phyloP scores from a whole-genome alignment of 1,284 basidiomycete species.

The Singerocomus inundabilis region DNA sequence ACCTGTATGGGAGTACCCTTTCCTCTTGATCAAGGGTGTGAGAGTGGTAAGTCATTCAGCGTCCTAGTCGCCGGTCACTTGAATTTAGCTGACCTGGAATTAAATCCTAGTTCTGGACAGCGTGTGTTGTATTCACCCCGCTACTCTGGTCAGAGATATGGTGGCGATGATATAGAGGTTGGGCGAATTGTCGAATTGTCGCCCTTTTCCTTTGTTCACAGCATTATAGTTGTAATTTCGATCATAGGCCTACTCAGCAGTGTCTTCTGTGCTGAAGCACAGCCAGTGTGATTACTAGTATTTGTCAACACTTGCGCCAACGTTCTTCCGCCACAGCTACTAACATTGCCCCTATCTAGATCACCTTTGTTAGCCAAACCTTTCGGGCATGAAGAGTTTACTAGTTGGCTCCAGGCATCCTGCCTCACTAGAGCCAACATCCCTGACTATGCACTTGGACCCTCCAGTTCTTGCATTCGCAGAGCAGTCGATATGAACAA shows the following conservation, averaged over 20 bases:
- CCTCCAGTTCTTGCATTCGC: neutral
- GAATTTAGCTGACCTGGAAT: conserved; percentile 9
- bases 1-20: conserved; percentile 43
- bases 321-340: too few relatives aligned
- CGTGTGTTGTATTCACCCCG: conserved; percentile 82
- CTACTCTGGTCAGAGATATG: conserved; percentile 83
- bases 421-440: neutral
- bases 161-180: conserved; percentile 40
- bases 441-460: neutral
- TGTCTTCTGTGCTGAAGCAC: too few relatives aligned
- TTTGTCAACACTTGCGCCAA: too few relatives aligned
- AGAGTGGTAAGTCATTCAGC: conserved; percentile 35
- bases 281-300: too few relatives aligned
- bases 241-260: too few relatives aligned
- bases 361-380: neutral
- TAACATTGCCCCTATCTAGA: too few relatives aligned
- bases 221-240: conserved; percentile 17
- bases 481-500: neutral
- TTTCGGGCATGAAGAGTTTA: neutral
- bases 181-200: neutral
- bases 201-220: neutral
- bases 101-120: conserved; percentile 75
- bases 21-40: conserved; percentile 40
- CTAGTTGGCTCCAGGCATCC: neutral
- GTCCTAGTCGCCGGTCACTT: conserved; percentile 2